phyloP scores from a whole-genome alignment of 768 basidiomycete genomes.

The Pisolithus tinctorius region DNA sequence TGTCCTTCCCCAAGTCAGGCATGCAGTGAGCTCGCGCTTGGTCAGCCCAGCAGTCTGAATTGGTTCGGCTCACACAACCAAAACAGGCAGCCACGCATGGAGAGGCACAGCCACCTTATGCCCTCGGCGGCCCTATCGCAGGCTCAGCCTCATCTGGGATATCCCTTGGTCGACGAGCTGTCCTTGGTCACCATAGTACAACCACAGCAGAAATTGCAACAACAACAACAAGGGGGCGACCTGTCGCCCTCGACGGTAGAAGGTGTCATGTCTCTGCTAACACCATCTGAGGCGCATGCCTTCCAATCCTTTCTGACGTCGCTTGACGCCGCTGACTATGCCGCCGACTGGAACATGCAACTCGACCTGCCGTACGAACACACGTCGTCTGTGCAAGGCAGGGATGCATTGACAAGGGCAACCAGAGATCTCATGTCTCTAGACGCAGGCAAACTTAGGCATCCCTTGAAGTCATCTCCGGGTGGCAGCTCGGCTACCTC shows the following conservation, averaged over 20 bases:
- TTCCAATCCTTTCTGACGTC: slow-evolving; percentile 64
- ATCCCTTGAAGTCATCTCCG: slow-evolving; percentile 15
- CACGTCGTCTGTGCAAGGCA: slow-evolving; percentile 45
- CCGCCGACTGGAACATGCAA: slow-evolving; percentile 44
- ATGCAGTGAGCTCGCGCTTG: too few relatives aligned
- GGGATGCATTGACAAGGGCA: slow-evolving; percentile 65
- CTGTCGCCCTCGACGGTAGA: background rate
- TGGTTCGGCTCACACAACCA: slow-evolving; percentile 12
- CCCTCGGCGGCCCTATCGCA: slow-evolving; percentile 12
- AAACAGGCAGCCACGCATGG: slow-evolving; percentile 18
- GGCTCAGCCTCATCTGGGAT: slow-evolving; percentile 3
- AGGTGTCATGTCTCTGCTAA: slow-evolving; percentile 52
- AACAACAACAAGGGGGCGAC: background rate
- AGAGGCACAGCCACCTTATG: slow-evolving; percentile 26
- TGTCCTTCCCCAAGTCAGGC: background rate
- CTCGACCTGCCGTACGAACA: slow-evolving; percentile 35
- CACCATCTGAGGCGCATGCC: slow-evolving; percentile 57
- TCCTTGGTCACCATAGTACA: background rate
- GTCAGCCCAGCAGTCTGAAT: background rate
- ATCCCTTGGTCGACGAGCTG: background rate
- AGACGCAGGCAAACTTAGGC: slow-evolving; percentile 38
- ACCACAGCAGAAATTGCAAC: too few relatives aligned
- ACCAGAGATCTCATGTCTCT: slow-evolving; percentile 82
- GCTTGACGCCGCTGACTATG: slow-evolving; percentile 37
- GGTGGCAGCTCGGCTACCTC: slow-evolving; percentile 6